These are phyloP conservation scores for Microdochium nivale DNA, from an alignment of 2,329 filamentous ascomycete genomes.

Conservation along the genomic window DNA sequence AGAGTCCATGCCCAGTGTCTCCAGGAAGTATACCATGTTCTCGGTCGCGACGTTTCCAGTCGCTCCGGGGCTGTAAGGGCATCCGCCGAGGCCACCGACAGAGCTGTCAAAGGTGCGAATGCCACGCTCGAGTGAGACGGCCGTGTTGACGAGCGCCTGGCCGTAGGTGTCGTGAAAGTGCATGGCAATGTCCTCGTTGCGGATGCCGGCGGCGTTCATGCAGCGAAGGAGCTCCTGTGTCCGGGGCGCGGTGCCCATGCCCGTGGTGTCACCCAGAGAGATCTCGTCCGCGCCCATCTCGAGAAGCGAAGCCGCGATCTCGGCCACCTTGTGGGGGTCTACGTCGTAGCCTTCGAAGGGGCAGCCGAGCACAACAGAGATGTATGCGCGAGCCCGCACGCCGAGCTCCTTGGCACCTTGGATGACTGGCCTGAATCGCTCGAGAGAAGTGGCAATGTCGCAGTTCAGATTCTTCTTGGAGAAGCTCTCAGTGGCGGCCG, in stretches of 20 bases:
- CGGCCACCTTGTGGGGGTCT: constrained; percentile 52
- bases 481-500: constrained; percentile 73
- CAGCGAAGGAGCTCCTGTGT: constrained; percentile 35
- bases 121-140: constrained; percentile 54
- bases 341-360: constrained; percentile 64
- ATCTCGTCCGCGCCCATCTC: constrained; percentile 90
- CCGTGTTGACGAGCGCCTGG: constrained; percentile 57
- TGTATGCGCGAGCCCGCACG: constrained; percentile 67
- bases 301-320: constrained; percentile 60
- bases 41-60: constrained; percentile 52
- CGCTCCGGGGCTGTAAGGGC: constrained; percentile 59
- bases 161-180: constrained; percentile 71
- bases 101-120: constrained; percentile 59
- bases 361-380: constrained; percentile 74
- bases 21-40: constrained; percentile 34
- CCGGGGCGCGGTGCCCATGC: constrained; percentile 60
- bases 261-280: constrained; percentile 81
- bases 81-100: constrained; percentile 58
- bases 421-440: constrained; percentile 63
- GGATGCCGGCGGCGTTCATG: constrained; percentile 41
- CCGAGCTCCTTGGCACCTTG: constrained; percentile 54
- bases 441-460: constrained; percentile 64
- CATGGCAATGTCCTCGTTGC: constrained; percentile 48
- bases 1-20: constrained; percentile 48
- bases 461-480: constrained; percentile 78